A percentile compares a stretch with the other conserved stretches of the same genome.
These are phyloP conservation scores for Ambrosia artemisiifolia DNA, from an alignment of 129 eudicot species.

Conservation along the genomic window DNA sequence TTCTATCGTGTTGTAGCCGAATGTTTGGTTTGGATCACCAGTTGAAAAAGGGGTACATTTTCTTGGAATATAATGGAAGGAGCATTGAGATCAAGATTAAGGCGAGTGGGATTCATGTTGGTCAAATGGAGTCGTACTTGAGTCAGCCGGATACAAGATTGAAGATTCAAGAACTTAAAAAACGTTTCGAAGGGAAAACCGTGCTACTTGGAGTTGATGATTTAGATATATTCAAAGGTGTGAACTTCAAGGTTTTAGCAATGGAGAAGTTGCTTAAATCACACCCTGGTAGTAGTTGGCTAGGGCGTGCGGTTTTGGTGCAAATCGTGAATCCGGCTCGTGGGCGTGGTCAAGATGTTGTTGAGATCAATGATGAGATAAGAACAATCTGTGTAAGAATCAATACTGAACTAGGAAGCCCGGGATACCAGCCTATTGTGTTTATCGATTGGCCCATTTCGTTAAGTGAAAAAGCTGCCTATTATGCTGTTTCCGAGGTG, in stretches of 20 bases:
- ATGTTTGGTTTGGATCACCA: slow-evolving; percentile 43
- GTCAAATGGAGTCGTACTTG: slow-evolving; percentile 43
- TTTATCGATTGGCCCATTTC: slow-evolving; percentile 36
- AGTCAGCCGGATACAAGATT: slow-evolving; percentile 32
- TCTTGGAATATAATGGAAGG: slow-evolving; percentile 40
- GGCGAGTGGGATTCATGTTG: slow-evolving; percentile 45
- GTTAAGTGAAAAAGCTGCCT: slow-evolving; percentile 38
- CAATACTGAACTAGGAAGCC: slow-evolving; percentile 31
- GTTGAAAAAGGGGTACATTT: slow-evolving; percentile 43
- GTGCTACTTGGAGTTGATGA: slow-evolving; percentile 49
- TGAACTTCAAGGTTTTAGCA: slow-evolving; percentile 45
- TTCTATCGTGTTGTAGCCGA: slow-evolving; percentile 41
- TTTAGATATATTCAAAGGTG: slow-evolving; percentile 49
- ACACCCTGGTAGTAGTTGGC: slow-evolving; percentile 33
- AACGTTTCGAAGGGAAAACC: slow-evolving; percentile 39
- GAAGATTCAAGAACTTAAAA: slow-evolving; percentile 36
- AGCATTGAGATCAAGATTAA: slow-evolving; percentile 43
- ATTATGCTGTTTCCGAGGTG: slow-evolving; percentile 39
- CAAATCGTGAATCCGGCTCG: slow-evolving; percentile 52
- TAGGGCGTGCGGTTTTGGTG: slow-evolving; percentile 35
- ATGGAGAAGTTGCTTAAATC: slow-evolving; percentile 45
- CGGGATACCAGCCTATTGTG: slow-evolving; percentile 39
- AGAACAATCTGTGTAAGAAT: slow-evolving; percentile 33
- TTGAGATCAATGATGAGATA: slow-evolving; percentile 40
- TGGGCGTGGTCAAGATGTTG: slow-evolving; percentile 39